Evolutionary conservation across 75 land plant species (phyloP).

Genomic region (Larix kaempferi): DNA sequence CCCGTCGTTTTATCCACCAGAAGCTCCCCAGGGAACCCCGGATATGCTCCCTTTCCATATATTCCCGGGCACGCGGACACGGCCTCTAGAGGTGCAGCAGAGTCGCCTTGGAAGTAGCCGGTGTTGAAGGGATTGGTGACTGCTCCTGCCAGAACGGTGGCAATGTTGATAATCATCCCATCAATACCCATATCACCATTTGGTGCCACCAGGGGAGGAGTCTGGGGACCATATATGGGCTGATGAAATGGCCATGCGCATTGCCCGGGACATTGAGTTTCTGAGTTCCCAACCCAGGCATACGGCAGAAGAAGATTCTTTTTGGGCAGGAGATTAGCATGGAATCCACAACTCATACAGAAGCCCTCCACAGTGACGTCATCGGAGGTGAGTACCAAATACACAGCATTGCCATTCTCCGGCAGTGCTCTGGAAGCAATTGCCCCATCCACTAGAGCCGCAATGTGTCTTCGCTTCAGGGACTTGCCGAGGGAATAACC

Average conservation of each 20-base stretch:
- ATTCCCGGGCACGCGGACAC: too few relatives aligned
- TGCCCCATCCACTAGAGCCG: neutral
- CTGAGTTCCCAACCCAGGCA: constrained; percentile 73
- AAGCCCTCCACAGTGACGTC: constrained; percentile 50
- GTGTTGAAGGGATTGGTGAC: too few relatives aligned
- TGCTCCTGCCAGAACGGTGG: too few relatives aligned
- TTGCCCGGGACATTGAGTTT: constrained; percentile 62
- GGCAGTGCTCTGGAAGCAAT: constrained; percentile 8
- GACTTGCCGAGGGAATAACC: constrained; percentile 18
- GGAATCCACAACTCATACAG: constrained; percentile 31
- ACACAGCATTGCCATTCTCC: constrained; percentile 14
- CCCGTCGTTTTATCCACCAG: too few relatives aligned
- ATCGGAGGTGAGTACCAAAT: constrained; percentile 33
- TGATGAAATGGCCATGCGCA: constrained; percentile 82
- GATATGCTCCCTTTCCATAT: too few relatives aligned
- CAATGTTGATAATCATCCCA: too few relatives aligned
- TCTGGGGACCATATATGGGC: constrained; percentile 64
- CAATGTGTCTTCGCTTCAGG: constrained; percentile 15
- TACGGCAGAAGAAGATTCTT: constrained; percentile 6
- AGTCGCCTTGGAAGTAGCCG: too few relatives aligned
- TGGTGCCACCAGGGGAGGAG: constrained; percentile 57
- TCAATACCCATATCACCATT: constrained; percentile 68
- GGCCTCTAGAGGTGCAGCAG: too few relatives aligned
- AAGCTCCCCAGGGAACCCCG: too few relatives aligned
- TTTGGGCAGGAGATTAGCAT: too few relatives aligned